Evolutionary conservation across 2,329 filamentous ascomycete species (phyloP), one percentile per base, ranked within the genome.

Genomic region (Trichoderma arundinaceum): DNA sequence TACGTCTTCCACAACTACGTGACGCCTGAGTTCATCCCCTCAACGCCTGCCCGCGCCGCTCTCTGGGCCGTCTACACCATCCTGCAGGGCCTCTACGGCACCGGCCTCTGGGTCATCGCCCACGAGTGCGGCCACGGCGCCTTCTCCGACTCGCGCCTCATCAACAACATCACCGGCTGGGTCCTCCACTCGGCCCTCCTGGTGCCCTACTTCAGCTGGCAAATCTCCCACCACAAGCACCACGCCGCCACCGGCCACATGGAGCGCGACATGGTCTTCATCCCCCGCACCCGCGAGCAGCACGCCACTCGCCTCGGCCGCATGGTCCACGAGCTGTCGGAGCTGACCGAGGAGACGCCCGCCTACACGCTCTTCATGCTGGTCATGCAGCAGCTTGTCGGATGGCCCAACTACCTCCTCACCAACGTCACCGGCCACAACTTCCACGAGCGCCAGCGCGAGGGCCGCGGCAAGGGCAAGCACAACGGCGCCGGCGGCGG

Each of bases 171-270:
- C 32, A 92, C 95, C 66, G 94, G 94, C 74, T 97, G 92, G 92
- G 79, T 97, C 77, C 87, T 92, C 72, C 94, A 98, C 83, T 97
- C 94, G 43, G 79, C 88, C 51, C 88, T 97, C 44, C 84, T 97
- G 65, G 94, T 99, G 56, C 95, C 95, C 22, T 99, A 98, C 84
- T 99, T 97, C 84, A 96, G 92, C 77, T 99, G 95, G 95, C 96
- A 99, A 83, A 94, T 98, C 81, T 97, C 93, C 71, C 95, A 99
- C 83, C 91, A 92, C 83, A 97, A 97, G 88, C 95, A 99, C 84
- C 95, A 99, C 91, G 98, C 98, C 87, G 93, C 94, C 70, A 99
- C 95, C 44, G 95, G 94, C 73, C 88, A 99, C 85, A 89, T 99
- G 82, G 93, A 96, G 81, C 92, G 94, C 72, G 95, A 99, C 81